phyloP scores from a whole-genome alignment of 1,284 basidiomycete species.

The Ganoderma sinense region DNA sequence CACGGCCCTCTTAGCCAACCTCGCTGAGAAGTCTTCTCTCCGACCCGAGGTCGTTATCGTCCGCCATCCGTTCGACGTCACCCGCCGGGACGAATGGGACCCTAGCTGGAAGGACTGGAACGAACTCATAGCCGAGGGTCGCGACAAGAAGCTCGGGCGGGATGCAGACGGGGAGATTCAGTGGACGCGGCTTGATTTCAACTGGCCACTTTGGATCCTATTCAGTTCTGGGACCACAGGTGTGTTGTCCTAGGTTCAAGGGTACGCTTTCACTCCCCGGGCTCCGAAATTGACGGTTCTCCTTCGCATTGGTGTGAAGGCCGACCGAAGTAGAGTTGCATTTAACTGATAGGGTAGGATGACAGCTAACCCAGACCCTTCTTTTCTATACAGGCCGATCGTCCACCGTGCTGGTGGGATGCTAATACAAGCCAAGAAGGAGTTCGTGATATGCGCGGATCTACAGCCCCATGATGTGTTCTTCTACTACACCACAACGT shows the following conservation, averaged over 20 bases:
- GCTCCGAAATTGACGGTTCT: constrained; percentile 10
- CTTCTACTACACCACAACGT: constrained; percentile 91
- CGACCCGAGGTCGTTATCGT: constrained; percentile 69
- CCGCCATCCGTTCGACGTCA: constrained; percentile 45
- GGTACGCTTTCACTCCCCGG: constrained; percentile 15
- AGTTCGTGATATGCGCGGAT: constrained; percentile 82
- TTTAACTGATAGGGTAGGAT: constrained; percentile 18
- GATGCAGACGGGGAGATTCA: constrained; percentile 59
- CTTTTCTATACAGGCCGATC: constrained; percentile 62
- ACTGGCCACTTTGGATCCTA: constrained; percentile 88
- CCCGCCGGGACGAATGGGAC: constrained; percentile 50
- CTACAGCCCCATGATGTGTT: constrained; percentile 78
- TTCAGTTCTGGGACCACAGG: constrained; percentile 90
- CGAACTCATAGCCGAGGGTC: constrained; percentile 57
- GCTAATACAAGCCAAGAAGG: constrained; percentile 85
- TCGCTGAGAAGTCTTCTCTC: constrained; percentile 46
- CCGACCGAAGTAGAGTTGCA: constrained; percentile 59
- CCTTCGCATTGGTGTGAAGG: constrained; percentile 37
- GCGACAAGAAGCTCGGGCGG: constrained; percentile 54
- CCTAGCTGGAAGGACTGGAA: constrained; percentile 64
- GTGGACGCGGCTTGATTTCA: constrained; percentile 72
- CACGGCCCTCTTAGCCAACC: constrained; percentile 57
- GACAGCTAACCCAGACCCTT: constrained; percentile 8
- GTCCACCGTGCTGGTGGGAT: constrained; percentile 89
- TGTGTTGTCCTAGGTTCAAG: constrained; percentile 33